Base-by-base conservation (phyloP, 2,329 filamentous ascomycete genomes). In the Amphichorda felina region DNA sequence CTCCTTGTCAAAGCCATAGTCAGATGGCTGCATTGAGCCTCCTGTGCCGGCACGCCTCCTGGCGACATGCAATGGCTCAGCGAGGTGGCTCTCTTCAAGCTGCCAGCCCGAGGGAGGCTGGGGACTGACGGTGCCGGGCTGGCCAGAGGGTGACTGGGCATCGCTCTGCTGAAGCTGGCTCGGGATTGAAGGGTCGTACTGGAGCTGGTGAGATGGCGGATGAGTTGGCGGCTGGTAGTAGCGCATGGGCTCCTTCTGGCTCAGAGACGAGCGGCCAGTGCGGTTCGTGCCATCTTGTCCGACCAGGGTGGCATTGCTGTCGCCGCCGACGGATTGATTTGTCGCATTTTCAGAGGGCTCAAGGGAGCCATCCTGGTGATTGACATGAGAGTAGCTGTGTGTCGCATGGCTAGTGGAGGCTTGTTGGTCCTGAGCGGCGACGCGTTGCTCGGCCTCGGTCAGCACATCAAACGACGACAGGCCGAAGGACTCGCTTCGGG, bases 401-500 rank as follows among this genome's bases (percentile, higher is more conserved):
- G n/a, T n/a, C n/a, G n/a, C n/a, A n/a, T n/a, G n/a, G n/a, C n/a
- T n/a, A n/a, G n/a, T n/a, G n/a, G n/a, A n/a, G n/a, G n/a, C n/a
- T n/a, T n/a, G n/a, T n/a, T n/a, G n/a, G 27, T 29, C 15, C 5
- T n/a, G 6, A 13, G 7, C 15, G 13, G 27, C 6, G 15, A 13
- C 13, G 27, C 27, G 27, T 16, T n/a, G 13, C 7, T n/a, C 13
- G 7, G 7, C 27, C 14, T 33, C 31, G 31, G 31, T 13, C 10
- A 25, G 31, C 13, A 29, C 21, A 11, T 26, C 50, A 37, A 47
- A 53, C 22, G 50, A 43, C 16, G 44, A 50, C 14, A 68, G 43
- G 14, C 66, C 67, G 50, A 79, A 72, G 4, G 69, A 71, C 13
- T 74, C 77, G 11, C 63, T 65, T 22, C 71, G 63, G 31, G 71